A percentile compares a stretch with the other conserved stretches of the same genome.
These are phyloP conservation scores for Flaveria floridana DNA, from an alignment of 140 eudicot genomes.

Conservation along the genomic window DNA sequence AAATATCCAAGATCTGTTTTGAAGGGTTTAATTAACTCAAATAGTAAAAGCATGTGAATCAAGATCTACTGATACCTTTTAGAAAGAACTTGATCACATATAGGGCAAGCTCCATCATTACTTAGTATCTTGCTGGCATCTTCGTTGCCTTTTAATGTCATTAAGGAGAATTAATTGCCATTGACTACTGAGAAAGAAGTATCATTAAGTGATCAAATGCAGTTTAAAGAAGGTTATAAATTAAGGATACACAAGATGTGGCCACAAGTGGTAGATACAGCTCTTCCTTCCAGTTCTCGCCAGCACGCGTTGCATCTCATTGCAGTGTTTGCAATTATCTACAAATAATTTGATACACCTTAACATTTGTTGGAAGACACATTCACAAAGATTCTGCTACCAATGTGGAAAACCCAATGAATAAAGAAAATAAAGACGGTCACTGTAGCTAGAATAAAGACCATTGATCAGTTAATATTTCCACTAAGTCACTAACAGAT, in stretches of 20 bases:
- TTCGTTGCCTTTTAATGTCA: constrained; percentile 58
- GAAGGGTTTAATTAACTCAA: not conserved
- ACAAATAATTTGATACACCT: constrained; percentile 26
- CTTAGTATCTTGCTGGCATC: constrained; percentile 91
- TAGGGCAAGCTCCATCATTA: constrained; percentile 88
- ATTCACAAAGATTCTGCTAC: constrained; percentile 16
- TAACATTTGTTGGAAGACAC: constrained; percentile 20
- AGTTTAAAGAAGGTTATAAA: constrained; percentile 24
- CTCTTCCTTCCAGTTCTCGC: constrained; percentile 92
- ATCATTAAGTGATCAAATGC: constrained; percentile 6
- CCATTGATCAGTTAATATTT: constrained; percentile 25
- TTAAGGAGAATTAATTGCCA: constrained; percentile 45
- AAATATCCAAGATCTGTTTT: constrained; percentile 4
- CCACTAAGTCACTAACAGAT: not conserved
- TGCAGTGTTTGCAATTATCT: constrained; percentile 37
- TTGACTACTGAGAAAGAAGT: constrained; percentile 24
- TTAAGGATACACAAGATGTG: constrained; percentile 82
- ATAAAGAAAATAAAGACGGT: constrained; percentile 10
- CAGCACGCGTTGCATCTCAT: constrained; percentile 99
- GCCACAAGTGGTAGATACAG: constrained; percentile 82
- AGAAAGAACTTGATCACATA: constrained; percentile 94
- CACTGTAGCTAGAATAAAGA: constrained; percentile 12
- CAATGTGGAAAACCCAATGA: not conserved
- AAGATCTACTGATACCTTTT: constrained; percentile 54
- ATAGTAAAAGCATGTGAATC: constrained; percentile 12